Base-by-base conservation (phyloP, 805 yeast species). In the Kazachstania taianensis region DNA sequence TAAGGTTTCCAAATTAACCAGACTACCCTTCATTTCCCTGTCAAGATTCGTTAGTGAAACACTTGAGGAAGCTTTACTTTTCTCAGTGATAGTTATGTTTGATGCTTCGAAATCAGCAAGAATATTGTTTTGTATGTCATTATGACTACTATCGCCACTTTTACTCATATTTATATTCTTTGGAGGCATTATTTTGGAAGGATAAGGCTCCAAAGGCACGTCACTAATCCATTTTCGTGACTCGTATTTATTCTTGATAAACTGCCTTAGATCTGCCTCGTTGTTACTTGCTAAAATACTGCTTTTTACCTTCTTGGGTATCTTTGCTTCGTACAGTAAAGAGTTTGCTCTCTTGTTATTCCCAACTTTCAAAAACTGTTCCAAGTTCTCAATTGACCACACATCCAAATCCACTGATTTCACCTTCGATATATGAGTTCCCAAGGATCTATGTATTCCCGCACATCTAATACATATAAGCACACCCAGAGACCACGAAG, bases 401-500 rank as follows among this genome's bases (percentile, higher is more conserved):
- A 92, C 80, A 56, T 89, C 97, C 50, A 89, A 68, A 62, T 89
- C 98, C 25, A 89, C 92, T 4, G 94, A 80, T 53, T 92, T 84
- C 33, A 89, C 97, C 53, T 84, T 72, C 24, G 94, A 78, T 32
- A 89, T 84, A 61, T 89, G 98, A 0, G 96, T 87, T 2, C 98
- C 97, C 80, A 89, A 77, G 35, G 89, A 75, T 54, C 97, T 70
- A 55, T 89, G 98, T 41, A 89, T 80, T 1, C 98, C 98, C 1
- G 96, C 86, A 60, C 98, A 89, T 50, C 89, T 70, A 45, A 89
- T 89, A 60, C 98, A 89, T 30, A 89, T 72, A 51, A 89, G 85
- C 39, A 92, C 75, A 15, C 98, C 98, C 35, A 89, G 60, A 46
- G 80, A 86, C 96, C 96, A 89, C 16, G 94, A 79, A n/a, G 97